Conservation (phyloP, 2,329 filamentous ascomycete species). For the Blastomyces gilchristii region DNA sequence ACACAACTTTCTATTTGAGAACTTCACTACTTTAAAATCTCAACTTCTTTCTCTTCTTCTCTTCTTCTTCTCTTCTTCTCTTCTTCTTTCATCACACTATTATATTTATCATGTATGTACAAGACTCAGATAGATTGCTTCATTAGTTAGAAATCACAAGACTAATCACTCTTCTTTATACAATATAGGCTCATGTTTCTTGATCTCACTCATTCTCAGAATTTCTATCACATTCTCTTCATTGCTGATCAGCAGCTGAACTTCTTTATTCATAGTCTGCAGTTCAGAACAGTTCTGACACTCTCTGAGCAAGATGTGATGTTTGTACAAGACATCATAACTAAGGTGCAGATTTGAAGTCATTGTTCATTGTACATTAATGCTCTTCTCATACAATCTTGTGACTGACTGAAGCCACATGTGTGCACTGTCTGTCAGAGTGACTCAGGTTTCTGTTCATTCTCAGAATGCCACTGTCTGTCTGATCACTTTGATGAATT, state of each 20-base stretch:
- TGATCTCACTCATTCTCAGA: no score
- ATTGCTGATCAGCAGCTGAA: constrained; percentile 6
- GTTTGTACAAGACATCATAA: constrained; percentile 5
- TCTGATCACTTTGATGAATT: constrained; percentile 1
- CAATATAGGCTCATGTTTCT: no score
- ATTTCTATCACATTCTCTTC: not conserved
- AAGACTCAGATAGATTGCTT: no score
- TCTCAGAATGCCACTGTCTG: constrained; percentile 7
- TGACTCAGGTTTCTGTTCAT: constrained; percentile 1
- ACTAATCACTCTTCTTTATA: no score
- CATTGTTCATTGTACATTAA: constrained; percentile 7
- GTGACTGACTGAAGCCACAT: constrained; percentile 1
- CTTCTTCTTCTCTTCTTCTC: no score
- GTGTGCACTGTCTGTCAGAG: constrained; percentile 4
- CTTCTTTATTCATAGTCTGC: not conserved
- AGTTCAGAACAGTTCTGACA: constrained; percentile 5
- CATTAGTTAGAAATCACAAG: no score
- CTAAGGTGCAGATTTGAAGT: constrained; percentile 2
- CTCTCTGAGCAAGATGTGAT: constrained; percentile 5
- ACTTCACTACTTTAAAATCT: no score
- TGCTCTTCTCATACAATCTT: not conserved
- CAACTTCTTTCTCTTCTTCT: no score
- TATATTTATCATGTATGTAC: no score
- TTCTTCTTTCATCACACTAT: no score
- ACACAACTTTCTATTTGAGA: no score